phyloP scores from a whole-genome alignment of 2,329 filamentous ascomycete species.

The Diplocarpon mali region DNA sequence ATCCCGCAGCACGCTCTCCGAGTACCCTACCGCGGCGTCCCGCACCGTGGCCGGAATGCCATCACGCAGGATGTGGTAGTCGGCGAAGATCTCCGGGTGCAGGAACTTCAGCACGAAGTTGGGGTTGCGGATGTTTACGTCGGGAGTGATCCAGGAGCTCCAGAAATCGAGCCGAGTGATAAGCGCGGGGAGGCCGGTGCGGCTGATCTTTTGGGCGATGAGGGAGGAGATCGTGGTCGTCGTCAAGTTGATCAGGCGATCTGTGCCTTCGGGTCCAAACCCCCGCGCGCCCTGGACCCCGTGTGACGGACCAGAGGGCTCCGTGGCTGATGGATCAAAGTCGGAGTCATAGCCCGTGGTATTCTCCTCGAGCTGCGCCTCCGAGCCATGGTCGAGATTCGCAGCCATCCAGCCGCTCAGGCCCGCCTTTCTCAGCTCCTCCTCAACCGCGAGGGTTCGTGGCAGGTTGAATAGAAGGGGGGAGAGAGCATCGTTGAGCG shows the following conservation, averaged over 20 bases:
- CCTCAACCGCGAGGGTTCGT: constrained; percentile 23
- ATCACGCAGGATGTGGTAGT: constrained; percentile 40
- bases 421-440: constrained; percentile 13
- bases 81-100: constrained; percentile 45
- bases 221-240: constrained; percentile 6
- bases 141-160: constrained; percentile 21
- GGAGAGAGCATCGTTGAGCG: constrained; percentile 21
- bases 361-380: constrained; percentile 23
- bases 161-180: constrained; percentile 19
- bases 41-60: constrained; percentile 38
- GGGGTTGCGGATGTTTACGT: constrained; percentile 30
- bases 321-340: constrained; percentile 18
- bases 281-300: constrained; percentile 12
- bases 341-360: constrained; percentile 24
- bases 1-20: constrained; percentile 32
- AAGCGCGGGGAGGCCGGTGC: constrained; percentile 11
- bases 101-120: constrained; percentile 40
- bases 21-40: constrained; percentile 32
- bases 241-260: constrained; percentile 11
- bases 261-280: constrained; percentile 14
- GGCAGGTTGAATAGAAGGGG: constrained; percentile 25
- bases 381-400: constrained; percentile 14
- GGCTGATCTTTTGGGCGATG: constrained; percentile 5
- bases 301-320: constrained; percentile 8
- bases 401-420: constrained; percentile 10